Conservation (phyloP, 2,329 filamentous ascomycete genomes). For the Xylariales sp. region DNA sequence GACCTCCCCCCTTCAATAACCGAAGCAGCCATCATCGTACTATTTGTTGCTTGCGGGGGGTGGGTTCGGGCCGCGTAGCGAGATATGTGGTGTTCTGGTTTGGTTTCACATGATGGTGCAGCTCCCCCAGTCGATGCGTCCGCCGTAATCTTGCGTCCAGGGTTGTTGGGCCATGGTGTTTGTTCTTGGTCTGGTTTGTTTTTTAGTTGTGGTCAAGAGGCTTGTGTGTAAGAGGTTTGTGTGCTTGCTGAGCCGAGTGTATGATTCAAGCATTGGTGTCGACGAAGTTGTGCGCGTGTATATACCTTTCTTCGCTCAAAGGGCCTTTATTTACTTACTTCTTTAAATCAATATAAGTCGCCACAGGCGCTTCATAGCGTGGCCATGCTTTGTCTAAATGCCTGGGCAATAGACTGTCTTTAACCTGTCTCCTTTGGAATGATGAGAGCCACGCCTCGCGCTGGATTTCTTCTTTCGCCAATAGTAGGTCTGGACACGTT, state of each 20-base stretch:
- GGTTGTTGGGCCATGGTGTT: slow-evolving; percentile 3
- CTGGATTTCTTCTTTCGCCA: not conserved
- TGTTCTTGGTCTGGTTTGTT: not conserved
- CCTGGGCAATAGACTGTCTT: not conserved
- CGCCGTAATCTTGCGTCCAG: too few relatives aligned
- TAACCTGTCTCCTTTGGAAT: not conserved
- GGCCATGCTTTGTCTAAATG: not conserved
- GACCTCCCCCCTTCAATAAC: too few relatives aligned
- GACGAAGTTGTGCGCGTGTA: not conserved
- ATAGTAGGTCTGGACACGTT: too few relatives aligned
- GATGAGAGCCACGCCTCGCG: not conserved
- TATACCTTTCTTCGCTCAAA: not conserved
- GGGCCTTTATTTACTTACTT: not conserved
- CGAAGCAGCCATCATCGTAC: too few relatives aligned
- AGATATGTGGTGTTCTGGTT: too few relatives aligned
- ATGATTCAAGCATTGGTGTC: not conserved
- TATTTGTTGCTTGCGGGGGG: too few relatives aligned
- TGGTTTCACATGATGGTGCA: too few relatives aligned
- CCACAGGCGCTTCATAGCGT: not conserved
- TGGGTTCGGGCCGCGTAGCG: too few relatives aligned
- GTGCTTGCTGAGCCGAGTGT: not conserved
- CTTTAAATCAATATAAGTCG: not conserved
- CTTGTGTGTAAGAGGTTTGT: not conserved
- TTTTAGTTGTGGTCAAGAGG: not conserved
- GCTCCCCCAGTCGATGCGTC: too few relatives aligned